Conservation (phyloP, 176 grass and related monocot genomes). For the Dendrocalamus sinicus region DNA sequence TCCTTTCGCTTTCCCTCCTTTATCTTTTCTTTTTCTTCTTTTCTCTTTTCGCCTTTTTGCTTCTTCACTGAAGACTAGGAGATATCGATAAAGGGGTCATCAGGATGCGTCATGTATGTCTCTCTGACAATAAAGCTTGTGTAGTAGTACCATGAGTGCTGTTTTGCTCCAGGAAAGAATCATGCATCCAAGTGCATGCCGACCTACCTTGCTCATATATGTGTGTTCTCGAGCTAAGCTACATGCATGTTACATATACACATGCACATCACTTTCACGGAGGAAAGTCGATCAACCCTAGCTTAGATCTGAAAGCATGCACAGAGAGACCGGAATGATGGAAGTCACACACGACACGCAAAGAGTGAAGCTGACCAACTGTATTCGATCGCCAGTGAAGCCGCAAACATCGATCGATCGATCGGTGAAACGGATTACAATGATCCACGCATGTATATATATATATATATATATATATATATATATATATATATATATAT, state of each 20-base stretch:
- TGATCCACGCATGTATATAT: too few relatives aligned
- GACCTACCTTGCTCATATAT: not conserved
- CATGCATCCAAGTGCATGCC: constrained; percentile 18
- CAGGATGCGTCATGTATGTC: constrained; percentile 33
- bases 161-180: constrained; percentile 19
- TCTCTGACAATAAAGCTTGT: constrained; percentile 42
- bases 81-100: not conserved
- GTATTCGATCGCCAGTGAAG: not conserved
- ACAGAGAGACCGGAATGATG: constrained; percentile 30
- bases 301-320: constrained; percentile 26
- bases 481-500: too few relatives aligned
- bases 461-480: too few relatives aligned
- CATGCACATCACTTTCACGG: constrained; percentile 32
- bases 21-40: not conserved
- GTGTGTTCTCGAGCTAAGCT: constrained; percentile 2
- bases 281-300: constrained; percentile 18
- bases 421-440: not conserved
- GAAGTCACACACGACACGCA: not conserved
- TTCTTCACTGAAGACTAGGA: constrained; percentile 27
- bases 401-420: too few relatives aligned
- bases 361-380: not conserved
- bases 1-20: constrained; percentile 24
- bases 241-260: not conserved
- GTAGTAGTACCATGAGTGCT: constrained; percentile 39
- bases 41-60: not conserved